Percentiles rank a stretch among this genome's conserved stretches.
Evolutionary conservation across 192 early-diverging fungal species (phyloP).

Genomic region (Backusella liffmaniae): DNA sequence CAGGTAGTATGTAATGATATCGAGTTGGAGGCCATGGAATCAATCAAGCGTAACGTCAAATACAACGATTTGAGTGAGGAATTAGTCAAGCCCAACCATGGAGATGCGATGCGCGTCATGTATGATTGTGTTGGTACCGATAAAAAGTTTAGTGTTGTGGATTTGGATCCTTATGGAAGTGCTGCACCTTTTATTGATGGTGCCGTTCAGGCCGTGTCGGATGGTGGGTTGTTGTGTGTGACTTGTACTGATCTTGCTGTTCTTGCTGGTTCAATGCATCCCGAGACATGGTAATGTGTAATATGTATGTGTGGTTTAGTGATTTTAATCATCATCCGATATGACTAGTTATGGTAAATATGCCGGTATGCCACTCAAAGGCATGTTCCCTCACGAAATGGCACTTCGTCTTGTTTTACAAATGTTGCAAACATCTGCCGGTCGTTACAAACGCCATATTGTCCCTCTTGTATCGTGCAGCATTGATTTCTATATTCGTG

Average conservation of each 20-base stretch:
- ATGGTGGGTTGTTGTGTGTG: conserved; percentile 89
- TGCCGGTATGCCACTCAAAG: conserved; percentile 85
- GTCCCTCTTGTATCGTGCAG: conserved; percentile 88
- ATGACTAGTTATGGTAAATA: conserved; percentile 87
- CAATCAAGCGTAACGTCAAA: conserved; percentile 82
- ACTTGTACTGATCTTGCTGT: conserved; percentile 98
- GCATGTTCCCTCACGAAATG: conserved; percentile 94
- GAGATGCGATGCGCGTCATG: conserved; percentile 85
- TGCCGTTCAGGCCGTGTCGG: conserved; percentile 84
- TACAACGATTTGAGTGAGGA: conserved; percentile 77
- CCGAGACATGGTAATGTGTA: conserved; percentile 63
- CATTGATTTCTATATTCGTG: conserved; percentile 97
- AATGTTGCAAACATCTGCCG: conserved; percentile 79
- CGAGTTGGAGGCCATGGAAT: conserved; percentile 81
- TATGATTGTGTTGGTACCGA: conserved; percentile 58
- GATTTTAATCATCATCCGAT: background rate
- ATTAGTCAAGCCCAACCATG: conserved; percentile 76
- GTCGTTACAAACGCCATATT: conserved; percentile 81
- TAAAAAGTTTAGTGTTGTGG: conserved; percentile 80
- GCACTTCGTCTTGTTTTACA: conserved; percentile 87
- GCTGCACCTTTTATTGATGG: conserved; percentile 95
- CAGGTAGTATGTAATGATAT: conserved; percentile 93
- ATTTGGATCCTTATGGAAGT: conserved; percentile 96
- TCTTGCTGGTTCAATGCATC: conserved; percentile 87
- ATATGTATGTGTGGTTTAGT: background rate